Base-by-base conservation (phyloP, 139 green algal genomes). In the Dunaliella primolecta region DNA sequence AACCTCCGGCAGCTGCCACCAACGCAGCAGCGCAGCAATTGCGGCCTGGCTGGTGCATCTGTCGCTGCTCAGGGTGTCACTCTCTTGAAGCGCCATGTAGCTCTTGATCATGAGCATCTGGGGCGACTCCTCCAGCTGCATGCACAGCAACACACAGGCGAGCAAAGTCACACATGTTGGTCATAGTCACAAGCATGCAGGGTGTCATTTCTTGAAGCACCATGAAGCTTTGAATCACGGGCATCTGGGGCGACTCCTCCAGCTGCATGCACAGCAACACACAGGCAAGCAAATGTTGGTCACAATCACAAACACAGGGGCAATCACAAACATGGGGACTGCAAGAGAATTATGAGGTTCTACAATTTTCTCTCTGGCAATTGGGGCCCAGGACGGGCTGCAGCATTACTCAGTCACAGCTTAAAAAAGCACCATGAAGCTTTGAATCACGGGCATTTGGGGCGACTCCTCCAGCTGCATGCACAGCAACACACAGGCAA, bases 1-100 rank as follows among this genome's bases (percentile, higher is more conserved):
- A 34, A 71, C 93, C 57, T 98, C 92, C 29, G 97, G 96, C 86
- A 98, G 91, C 84, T 94, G 91, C 96, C 96, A 98, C 96, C 97
- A 98, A 75, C 85, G 85, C n/a, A 90, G 81, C 36, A 96, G 84
- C 1, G 86, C 89, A 30, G 92, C 84, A n/a, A 90, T 75, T 36
- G 96, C 91, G 32, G 90, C 91, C 11, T 92, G 87, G 56, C 56
- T 76, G 55, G 38, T 79, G 56, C 84, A 55, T 27, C 1, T 33
- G 1, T 87, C 84, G 3, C 72, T 31, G 27, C 11, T 34, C 3
- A 71, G 21, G 1, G 75, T 15, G 57, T 87, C 84, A 37, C 84
- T 78, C 81, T 96, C 95, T 70, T 94, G 90, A 77, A 99, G 90
- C 33, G 88, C 81, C 80, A 94, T 82, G 84, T 96, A 96, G 3